Conservation (phyloP, 2,329 filamentous ascomycete genomes). For the Drechslera avenae region DNA sequence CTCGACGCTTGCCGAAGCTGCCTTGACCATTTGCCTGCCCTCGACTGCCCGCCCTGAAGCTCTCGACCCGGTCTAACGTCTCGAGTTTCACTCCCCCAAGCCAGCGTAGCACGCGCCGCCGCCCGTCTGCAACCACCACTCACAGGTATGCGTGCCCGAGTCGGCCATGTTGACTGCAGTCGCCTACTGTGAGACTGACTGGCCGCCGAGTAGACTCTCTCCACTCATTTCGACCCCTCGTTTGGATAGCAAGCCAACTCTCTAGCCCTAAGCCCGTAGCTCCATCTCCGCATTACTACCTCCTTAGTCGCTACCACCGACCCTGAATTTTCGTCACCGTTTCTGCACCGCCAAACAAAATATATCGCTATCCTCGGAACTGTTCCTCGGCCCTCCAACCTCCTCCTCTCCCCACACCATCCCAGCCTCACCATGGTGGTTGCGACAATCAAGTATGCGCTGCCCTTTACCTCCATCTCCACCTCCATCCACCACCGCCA, state of each 20-base stretch:
- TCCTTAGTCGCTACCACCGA: slow-evolving; percentile 18
- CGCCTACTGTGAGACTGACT: slow-evolving; percentile 34
- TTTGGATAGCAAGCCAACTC: slow-evolving; percentile 38
- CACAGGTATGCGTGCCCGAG: slow-evolving; percentile 38
- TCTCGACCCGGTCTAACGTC: slow-evolving; percentile 42
- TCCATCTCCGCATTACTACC: slow-evolving; percentile 28
- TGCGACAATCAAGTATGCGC: slow-evolving; percentile 50
- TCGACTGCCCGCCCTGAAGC: slow-evolving; percentile 37
- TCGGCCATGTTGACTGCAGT: slow-evolving; percentile 26
- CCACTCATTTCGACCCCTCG: slow-evolving; percentile 42
- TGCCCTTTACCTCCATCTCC: slow-evolving; percentile 1
- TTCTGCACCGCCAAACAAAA: slow-evolving; percentile 22
- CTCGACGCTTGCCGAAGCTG: slow-evolving; percentile 13
- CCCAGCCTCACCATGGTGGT: slow-evolving; percentile 44
- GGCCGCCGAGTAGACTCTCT: slow-evolving; percentile 35
- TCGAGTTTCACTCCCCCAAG: slow-evolving; percentile 47
- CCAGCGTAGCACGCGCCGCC: slow-evolving; percentile 44
- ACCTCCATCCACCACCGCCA: too few relatives aligned
- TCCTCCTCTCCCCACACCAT: background rate
- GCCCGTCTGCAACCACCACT: slow-evolving; percentile 34
- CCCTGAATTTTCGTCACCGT: slow-evolving; percentile 19
- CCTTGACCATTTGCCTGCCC: slow-evolving; percentile 34
- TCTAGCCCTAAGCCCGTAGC: slow-evolving; percentile 22
- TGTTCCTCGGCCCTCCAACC: background rate
- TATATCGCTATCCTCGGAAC: slow-evolving; percentile 11